These are phyloP conservation scores for Trichomonascaceae sp. DNA, from an alignment of 1,139 yeast species.

Conservation along the genomic window DNA sequence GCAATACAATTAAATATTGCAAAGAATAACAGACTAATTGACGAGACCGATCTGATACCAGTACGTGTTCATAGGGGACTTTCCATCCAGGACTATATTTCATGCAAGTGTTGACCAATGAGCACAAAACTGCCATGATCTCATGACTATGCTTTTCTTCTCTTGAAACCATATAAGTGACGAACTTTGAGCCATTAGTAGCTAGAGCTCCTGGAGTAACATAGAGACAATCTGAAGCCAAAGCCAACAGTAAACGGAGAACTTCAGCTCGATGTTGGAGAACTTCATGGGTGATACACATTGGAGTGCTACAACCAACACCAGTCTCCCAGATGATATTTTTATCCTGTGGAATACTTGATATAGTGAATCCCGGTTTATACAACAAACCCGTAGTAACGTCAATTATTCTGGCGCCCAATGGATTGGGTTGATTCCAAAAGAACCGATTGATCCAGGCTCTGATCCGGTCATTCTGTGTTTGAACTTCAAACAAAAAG, in stretches of 20 bases:
- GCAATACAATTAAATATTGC: constrained; percentile 56
- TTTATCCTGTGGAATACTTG: constrained; percentile 24
- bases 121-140: constrained; percentile 53
- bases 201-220: constrained; percentile 41
- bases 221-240: constrained; percentile 64
- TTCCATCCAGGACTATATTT: constrained; percentile 37
- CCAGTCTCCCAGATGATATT: constrained; percentile 69
- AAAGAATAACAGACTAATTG: constrained; percentile 51
- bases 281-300: constrained; percentile 37
- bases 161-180: constrained; percentile 53
- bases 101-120: constrained; percentile 54
- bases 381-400: constrained; percentile 51
- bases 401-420: constrained; percentile 48
- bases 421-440: constrained; percentile 40
- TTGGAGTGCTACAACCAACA: constrained; percentile 49
- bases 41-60: constrained; percentile 44
- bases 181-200: constrained; percentile 49
- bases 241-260: constrained; percentile 51
- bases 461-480: constrained; percentile 29
- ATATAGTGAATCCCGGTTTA: constrained; percentile 54
- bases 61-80: constrained; percentile 34
- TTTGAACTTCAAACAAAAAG: constrained; percentile 45
- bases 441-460: constrained; percentile 37
- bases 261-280: constrained; percentile 68
- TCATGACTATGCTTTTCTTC: constrained; percentile 40